Percentiles rank a stretch among this genome's conserved stretches.
Evolutionary conservation across 2,329 filamentous ascomycete genomes (phyloP).

Genomic region (Aspergillus brunneoviolaceus): DNA sequence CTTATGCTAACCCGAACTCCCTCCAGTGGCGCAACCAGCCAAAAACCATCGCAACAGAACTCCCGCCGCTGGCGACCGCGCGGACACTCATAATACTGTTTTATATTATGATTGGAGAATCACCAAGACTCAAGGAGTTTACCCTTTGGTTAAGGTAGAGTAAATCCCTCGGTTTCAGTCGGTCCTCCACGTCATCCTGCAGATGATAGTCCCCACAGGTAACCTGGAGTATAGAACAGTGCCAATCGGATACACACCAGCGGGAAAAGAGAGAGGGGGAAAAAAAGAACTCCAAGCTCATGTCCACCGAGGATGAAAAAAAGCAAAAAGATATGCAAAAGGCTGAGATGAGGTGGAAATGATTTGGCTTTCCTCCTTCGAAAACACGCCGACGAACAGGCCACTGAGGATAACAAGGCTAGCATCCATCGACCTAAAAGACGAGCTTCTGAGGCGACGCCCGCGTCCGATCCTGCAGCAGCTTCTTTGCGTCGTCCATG

Average conservation of each 20-base stretch:
- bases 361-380: too few species aligned
- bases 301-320: not conserved
- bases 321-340: not conserved
- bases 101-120: not conserved
- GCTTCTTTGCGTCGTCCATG: slow-evolving; percentile 22
- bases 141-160: not conserved
- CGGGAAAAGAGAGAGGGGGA: not conserved
- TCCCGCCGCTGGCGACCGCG: not conserved
- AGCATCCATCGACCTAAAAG: not conserved
- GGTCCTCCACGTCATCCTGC: slow-evolving; percentile 20
- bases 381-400: not conserved
- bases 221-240: not conserved
- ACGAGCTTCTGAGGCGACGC: slow-evolving; percentile 7
- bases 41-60: not conserved
- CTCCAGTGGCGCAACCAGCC: not conserved
- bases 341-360: too few species aligned
- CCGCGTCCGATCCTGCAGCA: slow-evolving; percentile 7
- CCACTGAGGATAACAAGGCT: not conserved
- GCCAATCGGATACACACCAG: not conserved
- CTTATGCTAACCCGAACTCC: not conserved
- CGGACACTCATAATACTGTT: not conserved
- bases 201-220: slow-evolving; percentile 10
- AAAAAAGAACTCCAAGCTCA: not conserved
- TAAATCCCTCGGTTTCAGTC: not conserved
- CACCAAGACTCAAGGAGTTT: not conserved